phyloP scores from a whole-genome alignment of 495 filamentous ascomycete species.

The Podospora pseudopauciseta region DNA sequence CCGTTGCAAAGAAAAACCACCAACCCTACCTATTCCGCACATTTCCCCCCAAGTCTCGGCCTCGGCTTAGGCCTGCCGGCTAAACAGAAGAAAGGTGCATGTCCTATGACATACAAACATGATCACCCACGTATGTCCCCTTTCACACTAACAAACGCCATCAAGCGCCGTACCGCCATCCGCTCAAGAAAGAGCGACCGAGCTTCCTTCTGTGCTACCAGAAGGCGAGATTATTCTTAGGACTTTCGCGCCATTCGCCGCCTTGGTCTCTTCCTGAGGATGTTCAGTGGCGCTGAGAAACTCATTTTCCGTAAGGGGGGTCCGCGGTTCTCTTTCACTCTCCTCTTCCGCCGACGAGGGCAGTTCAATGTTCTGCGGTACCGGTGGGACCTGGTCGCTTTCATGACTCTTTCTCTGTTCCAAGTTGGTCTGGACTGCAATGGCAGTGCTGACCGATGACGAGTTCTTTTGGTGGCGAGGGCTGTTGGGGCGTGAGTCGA shows the following conservation, averaged over 20 bases:
- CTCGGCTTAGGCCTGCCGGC: background rate
- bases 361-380: conserved; percentile 20
- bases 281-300: conserved; percentile 12
- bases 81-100: background rate
- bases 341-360: conserved; percentile 31
- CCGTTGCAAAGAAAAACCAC: background rate
- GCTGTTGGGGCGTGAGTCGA: conserved; percentile 10
- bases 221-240: conserved; percentile 16
- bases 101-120: background rate
- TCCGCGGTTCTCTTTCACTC: conserved; percentile 31
- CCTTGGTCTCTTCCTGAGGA: background rate
- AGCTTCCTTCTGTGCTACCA: background rate
- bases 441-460: conserved; percentile 32
- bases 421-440: conserved; percentile 15
- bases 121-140: background rate
- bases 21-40: background rate
- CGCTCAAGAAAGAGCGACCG: conserved; percentile 16
- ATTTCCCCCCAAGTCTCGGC: background rate
- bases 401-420: conserved; percentile 6
- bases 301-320: conserved; percentile 27
- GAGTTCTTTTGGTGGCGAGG: conserved; percentile 31
- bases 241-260: conserved; percentile 8
- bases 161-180: background rate
- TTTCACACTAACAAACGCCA: background rate
- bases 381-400: conserved; percentile 11